Base-by-base conservation (phyloP, 2,329 filamentous ascomycete genomes). In the Coniella lustricola region DNA sequence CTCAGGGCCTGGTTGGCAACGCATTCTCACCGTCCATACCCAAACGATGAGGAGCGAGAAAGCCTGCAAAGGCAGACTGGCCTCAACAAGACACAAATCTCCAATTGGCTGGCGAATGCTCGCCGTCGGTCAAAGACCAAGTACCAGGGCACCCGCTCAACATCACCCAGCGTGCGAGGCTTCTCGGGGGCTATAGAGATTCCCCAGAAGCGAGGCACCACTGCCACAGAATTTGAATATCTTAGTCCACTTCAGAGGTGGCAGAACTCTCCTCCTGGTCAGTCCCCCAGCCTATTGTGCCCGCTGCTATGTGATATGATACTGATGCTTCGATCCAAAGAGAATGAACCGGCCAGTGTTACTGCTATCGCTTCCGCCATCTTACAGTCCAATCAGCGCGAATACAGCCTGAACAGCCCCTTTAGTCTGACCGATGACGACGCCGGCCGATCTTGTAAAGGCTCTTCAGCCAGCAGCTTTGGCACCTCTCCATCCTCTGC, bases 21-120 rank as follows among this genome's bases (percentile, higher is more conserved):
- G 7, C 89, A 95, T 62, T 79, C 79, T 59, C 77, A 85, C 45
- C 87, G 94, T 58, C 90, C 90, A 0, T 96, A 95, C 62, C 90
- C 90, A 4, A 90, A 81, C 31, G 89, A 95, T 37, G 82, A 89
- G 50, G 87, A 95, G 62, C 94, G 91, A 60, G 85, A 90, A 56
- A 77, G 81, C 53, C 72, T 96, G 21, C 85, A 89, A 64, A 75
- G 78, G 40, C 78, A 85, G 57, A 95, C 90, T 1, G 88, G 89
- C 7, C 73, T 96, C 35, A 90, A 81, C 63, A 81, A 87, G 59
- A 85, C 77, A 13, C 90, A 96, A 61, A 91, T 95, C 57, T 84
- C 84, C 10, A 95, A 94, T 63, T 95, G 90, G 90, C 79, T 95
- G 40, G 90, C 90, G 51, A 95, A 95, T 65, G 89, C 89, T 49